Evolutionary conservation across 345 rosid species (phyloP).

Genomic region (Eucalyptus caleyi): DNA sequence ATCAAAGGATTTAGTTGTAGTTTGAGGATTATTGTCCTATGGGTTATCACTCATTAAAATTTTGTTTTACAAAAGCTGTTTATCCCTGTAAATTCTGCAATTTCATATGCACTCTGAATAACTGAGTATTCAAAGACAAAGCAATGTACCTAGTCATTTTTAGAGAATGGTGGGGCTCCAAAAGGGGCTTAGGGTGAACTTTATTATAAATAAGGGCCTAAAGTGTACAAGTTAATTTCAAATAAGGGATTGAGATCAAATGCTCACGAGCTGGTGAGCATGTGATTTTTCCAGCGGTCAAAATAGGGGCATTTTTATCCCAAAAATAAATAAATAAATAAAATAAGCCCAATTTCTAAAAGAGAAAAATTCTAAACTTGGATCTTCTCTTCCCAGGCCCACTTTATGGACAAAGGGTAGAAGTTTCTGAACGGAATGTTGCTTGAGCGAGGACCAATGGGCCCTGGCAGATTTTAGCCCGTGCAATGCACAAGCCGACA

Average conservation of each 20-base stretch:
- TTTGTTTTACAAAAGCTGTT: neutral
- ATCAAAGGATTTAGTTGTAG: neutral
- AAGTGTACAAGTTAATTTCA: neutral
- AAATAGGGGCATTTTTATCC: neutral
- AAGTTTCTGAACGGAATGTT: neutral
- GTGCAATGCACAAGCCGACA: neutral
- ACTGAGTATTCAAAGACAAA: neutral
- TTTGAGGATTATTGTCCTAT: neutral
- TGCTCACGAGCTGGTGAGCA: neutral
- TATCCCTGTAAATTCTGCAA: neutral
- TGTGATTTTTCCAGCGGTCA: neutral
- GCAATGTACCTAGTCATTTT: neutral
- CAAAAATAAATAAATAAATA: no score
- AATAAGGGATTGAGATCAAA: neutral
- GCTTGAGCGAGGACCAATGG: neutral
- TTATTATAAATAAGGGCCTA: no score
- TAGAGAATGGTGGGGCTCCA: neutral
- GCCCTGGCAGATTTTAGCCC: neutral
- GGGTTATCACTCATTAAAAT: neutral
- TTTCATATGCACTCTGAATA: neutral
- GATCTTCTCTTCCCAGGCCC: neutral
- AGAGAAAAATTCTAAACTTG: neutral
- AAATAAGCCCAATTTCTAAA: neutral
- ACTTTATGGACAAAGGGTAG: neutral
- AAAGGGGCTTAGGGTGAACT: neutral